Evolutionary conservation across 2,329 filamentous ascomycete species (phyloP), one percentile per base, ranked within the genome.

Genomic region (Penicillium olsonii): DNA sequence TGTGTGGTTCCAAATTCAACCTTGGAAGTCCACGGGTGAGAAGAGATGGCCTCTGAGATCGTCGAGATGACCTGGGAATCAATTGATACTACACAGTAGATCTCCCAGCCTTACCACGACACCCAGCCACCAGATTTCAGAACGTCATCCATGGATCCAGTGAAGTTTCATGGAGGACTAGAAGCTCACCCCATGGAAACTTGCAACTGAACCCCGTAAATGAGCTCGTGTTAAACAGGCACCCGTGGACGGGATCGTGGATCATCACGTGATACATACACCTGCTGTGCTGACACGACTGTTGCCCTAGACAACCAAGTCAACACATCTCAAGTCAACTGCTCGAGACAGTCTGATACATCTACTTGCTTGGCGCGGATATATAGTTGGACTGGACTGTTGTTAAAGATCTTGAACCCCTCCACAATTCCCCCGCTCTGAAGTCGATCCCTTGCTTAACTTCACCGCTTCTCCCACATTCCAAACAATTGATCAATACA

Each of bases 381-480:
- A n/a, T 31, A 31, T 31, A 12, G 29, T n/a, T 31, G 14, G 12
- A n/a, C 29, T 31, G 12, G 11, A 31, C 29, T 31, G 29, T n/a
- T 15, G n/a, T 31, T n/a, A 35, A 15, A 35, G 33, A 35, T 10
- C 6, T 18, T 9, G 6, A n/a, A 18, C 33, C 37, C 37, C 22
- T 39, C 37, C 15, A 34, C n/a, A 15, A n/a, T 31, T 34, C 24
- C 42, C 47, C 47, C 41, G 26, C 29, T 17, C 34, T 20, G 14
- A 27, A 45, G 37, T 33, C 26, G 17, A 45, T 37, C 41, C 41
- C 47, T 45, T 49, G 45, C 43, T 48, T 48, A 27, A 49, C 41
- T 14, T 45, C 35, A 45, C 41, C 42, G 47, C 47, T 49, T 35
- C 17, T 49, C 41, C 18, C 20, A 39, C 26, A 44, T 24, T 18